A percentile compares a stretch with the other conserved stretches of the same genome.
These are phyloP conservation scores for Cichorium intybus DNA, from an alignment of 140 eudicot genomes.

Conservation along the genomic window DNA sequence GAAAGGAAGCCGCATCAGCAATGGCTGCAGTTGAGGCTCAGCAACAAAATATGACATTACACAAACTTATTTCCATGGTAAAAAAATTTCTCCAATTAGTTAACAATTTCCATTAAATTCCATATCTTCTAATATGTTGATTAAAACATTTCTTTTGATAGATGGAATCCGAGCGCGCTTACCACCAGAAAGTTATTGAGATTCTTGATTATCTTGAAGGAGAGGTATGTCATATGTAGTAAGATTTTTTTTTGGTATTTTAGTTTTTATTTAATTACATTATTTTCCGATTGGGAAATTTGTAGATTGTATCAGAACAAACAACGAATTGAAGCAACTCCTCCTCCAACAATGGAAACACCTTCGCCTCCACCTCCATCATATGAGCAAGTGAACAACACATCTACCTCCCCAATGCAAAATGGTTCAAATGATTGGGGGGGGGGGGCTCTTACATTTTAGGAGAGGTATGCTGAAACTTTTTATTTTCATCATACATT, in stretches of 20 bases:
- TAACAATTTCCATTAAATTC: too few relatives aligned
- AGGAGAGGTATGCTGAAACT: slow-evolving; percentile 47
- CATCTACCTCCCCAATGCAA: slow-evolving; percentile 32
- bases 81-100: too few relatives aligned
- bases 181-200: slow-evolving; percentile 66
- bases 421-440: slow-evolving; percentile 51
- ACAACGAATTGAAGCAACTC: slow-evolving; percentile 72
- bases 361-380: slow-evolving; percentile 60
- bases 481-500: too few relatives aligned
- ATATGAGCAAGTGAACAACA: slow-evolving; percentile 45
- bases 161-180: too few relatives aligned
- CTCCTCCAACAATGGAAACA: slow-evolving; percentile 40
- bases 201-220: slow-evolving; percentile 72
- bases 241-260: slow-evolving; percentile 3
- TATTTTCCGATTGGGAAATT: background rate
- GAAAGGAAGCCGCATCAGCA: too few relatives aligned
- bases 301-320: slow-evolving; percentile 52
- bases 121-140: too few relatives aligned
- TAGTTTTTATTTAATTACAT: background rate
- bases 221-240: slow-evolving; percentile 36
- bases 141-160: too few relatives aligned
- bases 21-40: too few relatives aligned
- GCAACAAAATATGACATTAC: too few relatives aligned
- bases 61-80: too few relatives aligned
- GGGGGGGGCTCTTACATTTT: slow-evolving; percentile 54